Evolutionary conservation across 768 basidiomycete genomes (phyloP), one percentile per base, ranked within the genome.

Genomic region (Strobilomyces confusus): DNA sequence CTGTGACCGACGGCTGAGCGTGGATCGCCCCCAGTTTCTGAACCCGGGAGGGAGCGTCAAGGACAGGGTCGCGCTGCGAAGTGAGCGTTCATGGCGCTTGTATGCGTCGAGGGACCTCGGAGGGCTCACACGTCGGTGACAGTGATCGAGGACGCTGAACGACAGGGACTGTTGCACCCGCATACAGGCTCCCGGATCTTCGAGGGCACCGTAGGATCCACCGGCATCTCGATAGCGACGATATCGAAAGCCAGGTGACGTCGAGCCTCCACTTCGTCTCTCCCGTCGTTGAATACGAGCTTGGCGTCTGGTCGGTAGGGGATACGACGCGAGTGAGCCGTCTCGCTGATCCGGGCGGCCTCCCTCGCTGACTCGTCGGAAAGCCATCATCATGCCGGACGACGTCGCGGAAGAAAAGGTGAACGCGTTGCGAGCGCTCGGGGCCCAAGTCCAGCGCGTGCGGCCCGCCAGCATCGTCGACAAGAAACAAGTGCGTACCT

Each of bases 41-140:
- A 99, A 99, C 70, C 95, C 97, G 1, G 95, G 95, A 23, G 97
- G 97, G 37, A 98, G 95, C 49, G 89, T 98, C 46, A 99, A 99
- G 69, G 97, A 99, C 69, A 83, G 97, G 29, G 95, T 98, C n/a
- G 95, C 95, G 0, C 69, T 98, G 55, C 81, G 84, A 69, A 92
- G 95, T 97, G 63, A 55, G 82, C 59, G 17, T 9, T 0, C 6
- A n/a, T 9, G 5, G 13, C 20, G 47, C 45, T 40, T 49, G 42
- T 54, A 44, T 45, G 33, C 55, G 37, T 44, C 29, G 1, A 4
- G 3, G 20, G 56, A 50, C 23, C 22, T 12, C n/a, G 4, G 1
- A 44, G 44, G 30, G 37, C 43, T 53, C 12, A 44, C 32, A 7
- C 22, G n/a, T 23, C 25, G 5, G 30, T 17, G 25, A 17, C 65